Evolutionary conservation across 176 grass and related monocot species (phyloP).

Genomic region (Ananas comosus): DNA sequence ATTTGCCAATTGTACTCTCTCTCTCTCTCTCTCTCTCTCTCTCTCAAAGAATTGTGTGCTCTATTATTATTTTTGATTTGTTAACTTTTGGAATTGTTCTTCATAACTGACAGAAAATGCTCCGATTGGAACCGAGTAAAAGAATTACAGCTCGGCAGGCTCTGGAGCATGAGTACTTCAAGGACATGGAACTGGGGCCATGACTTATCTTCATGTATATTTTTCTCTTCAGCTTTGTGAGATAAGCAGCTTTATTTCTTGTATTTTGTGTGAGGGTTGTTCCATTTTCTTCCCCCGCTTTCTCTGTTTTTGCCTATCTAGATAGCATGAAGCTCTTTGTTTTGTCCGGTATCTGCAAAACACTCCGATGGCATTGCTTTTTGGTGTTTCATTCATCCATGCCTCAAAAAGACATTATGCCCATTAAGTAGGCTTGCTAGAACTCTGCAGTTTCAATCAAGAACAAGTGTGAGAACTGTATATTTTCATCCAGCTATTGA

Average conservation of each 20-base stretch:
- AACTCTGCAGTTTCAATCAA: neutral
- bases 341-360: neutral
- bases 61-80: neutral
- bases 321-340: neutral
- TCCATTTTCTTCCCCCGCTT: constrained; percentile 7
- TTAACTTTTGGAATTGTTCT: neutral
- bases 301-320: neutral
- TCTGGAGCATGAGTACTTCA: constrained; percentile 87
- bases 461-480: neutral
- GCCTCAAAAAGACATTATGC: neutral
- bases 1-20: too few species aligned
- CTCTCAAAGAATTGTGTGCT: neutral
- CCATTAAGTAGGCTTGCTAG: constrained; percentile 1
- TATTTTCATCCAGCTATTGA: neutral
- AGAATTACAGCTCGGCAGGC: constrained; percentile 78
- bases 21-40: too few species aligned
- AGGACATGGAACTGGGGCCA: constrained; percentile 56
- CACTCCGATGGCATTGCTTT: neutral
- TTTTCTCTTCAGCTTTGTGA: constrained; percentile 33
- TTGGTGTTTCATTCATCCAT: neutral
- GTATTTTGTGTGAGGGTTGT: constrained; percentile 17
- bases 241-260: constrained; percentile 22
- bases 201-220: constrained; percentile 28
- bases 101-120: constrained; percentile 61
- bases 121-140: constrained; percentile 68